A percentile compares a stretch with the other conserved stretches of the same genome.
phyloP scores from a whole-genome alignment of 2,329 filamentous ascomycete genomes.

The Claviceps africana region DNA sequence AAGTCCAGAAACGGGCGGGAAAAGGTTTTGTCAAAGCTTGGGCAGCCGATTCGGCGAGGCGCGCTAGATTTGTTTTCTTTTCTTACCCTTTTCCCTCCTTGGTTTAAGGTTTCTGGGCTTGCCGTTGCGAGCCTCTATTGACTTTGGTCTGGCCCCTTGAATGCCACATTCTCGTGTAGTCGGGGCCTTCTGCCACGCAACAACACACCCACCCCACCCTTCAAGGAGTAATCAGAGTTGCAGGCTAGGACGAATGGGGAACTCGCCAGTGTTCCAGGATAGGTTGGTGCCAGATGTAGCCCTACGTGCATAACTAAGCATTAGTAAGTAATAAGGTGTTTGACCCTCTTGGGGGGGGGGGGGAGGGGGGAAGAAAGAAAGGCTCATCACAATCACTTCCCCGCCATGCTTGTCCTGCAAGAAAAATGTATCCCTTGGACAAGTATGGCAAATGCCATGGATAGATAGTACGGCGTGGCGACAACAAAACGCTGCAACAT shows the following conservation, averaged over 20 bases:
- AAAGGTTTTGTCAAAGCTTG: not conserved
- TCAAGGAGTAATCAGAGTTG: not conserved
- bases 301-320: not conserved
- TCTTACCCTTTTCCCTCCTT: not conserved
- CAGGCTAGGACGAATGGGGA: slow-evolving; percentile 1
- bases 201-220: no score
- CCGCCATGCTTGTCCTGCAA: no score
- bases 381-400: no score
- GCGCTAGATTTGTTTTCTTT: not conserved
- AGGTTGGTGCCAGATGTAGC: not conserved
- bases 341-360: no score
- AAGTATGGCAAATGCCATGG: not conserved
- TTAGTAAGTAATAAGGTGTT: no score
- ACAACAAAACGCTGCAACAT: not conserved
- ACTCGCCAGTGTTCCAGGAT: not conserved
- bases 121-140: not conserved
- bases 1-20: not conserved
- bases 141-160: not conserved
- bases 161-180: not conserved
- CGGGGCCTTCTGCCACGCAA: not conserved
- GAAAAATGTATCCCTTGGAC: no score
- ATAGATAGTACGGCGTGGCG: not conserved
- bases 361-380: no score
- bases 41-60: not conserved
- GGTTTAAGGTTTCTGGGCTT: not conserved